Conservation (phyloP, 495 filamentous ascomycete genomes). For the Annulohypoxylon bovei region DNA sequence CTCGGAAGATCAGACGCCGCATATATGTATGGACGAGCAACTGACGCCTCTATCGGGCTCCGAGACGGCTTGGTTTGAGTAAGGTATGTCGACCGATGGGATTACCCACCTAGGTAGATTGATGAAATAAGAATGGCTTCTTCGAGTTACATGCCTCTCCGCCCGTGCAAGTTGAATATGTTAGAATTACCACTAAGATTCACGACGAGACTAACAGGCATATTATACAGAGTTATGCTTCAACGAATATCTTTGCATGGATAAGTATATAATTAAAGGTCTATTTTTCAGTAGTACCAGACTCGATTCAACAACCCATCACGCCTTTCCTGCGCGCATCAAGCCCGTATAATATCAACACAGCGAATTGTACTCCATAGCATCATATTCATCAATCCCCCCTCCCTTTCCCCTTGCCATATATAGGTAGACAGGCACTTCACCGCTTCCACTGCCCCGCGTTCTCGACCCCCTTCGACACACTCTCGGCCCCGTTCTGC, state of each 20-base stretch:
- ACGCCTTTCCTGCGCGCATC: not conserved
- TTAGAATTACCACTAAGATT: not conserved
- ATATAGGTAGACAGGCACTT: too few species aligned
- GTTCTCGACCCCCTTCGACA: slow-evolving; percentile 72
- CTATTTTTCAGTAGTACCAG: too few species aligned
- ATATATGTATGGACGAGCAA: slow-evolving; percentile 36
- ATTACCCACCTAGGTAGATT: not conserved
- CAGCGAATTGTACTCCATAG: not conserved
- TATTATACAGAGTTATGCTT: not conserved
- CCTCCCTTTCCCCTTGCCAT: not conserved
- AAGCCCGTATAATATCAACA: not conserved
- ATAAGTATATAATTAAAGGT: not conserved
- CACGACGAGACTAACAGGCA: too few species aligned
- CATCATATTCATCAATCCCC: not conserved
- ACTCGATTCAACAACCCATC: not conserved
- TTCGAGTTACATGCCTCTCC: not conserved
- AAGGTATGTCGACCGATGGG: not conserved
- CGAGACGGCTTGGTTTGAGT: slow-evolving; percentile 19
- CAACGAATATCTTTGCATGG: not conserved
- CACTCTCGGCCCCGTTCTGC: slow-evolving; percentile 64
- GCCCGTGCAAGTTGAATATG: not conserved
- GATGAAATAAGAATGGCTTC: slow-evolving; percentile 2
- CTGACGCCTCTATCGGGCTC: slow-evolving; percentile 27
- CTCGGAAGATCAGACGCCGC: slow-evolving; percentile 38
- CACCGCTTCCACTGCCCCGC: slow-evolving; percentile 71